Evolutionary conservation across 768 basidiomycete genomes (phyloP), one percentile per base, ranked within the genome.

Genomic region (Albatrellus ellisii): DNA sequence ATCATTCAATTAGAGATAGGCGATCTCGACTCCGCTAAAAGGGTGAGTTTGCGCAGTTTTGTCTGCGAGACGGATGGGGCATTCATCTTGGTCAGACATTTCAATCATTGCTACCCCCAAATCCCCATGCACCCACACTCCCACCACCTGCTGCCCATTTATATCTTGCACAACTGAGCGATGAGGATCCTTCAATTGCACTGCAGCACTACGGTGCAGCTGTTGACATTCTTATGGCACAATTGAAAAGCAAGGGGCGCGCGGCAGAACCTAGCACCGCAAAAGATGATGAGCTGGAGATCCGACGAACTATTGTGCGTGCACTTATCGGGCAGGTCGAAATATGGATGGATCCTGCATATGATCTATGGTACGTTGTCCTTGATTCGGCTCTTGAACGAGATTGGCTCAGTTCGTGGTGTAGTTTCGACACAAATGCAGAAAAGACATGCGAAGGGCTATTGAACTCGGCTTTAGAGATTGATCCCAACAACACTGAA

Each of bases 261-360:
- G 75, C 71, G 4, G 59, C 62, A 12, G 60, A 51, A 14, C 32
- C 51, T 6, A 61, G 56, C 44, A 66, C 59, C 39, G 54, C 55
- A 4, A 58, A 53, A 41, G 55, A 46, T 36, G 74, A 73, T 48
- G 77, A 82, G 44, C 56, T 65, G 2, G 79, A 85, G 50, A 57
- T 77, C 36, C 77, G 67, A 54, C 69, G 60, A 25, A 85, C 76
- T 54, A 77, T 81, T 43, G 78, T 90, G 9, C 69, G 81, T 29
- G 87, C 86, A 6, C 69, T 91, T 17, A 70, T 90, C 24, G 83
- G 82, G 6, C 90, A 91, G 71, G 81, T 92, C 20, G 91, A 94
- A 56, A 84, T 92, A 12, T 95, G 90, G 90, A 94, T 95, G 89
- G 85, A 91, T 53, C 83, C 83, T 24, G 70, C 72, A 2, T 79